These are phyloP conservation scores for Ophiosphaerella herpotricha DNA, from an alignment of 2,329 filamentous ascomycete genomes.

Conservation along the genomic window DNA sequence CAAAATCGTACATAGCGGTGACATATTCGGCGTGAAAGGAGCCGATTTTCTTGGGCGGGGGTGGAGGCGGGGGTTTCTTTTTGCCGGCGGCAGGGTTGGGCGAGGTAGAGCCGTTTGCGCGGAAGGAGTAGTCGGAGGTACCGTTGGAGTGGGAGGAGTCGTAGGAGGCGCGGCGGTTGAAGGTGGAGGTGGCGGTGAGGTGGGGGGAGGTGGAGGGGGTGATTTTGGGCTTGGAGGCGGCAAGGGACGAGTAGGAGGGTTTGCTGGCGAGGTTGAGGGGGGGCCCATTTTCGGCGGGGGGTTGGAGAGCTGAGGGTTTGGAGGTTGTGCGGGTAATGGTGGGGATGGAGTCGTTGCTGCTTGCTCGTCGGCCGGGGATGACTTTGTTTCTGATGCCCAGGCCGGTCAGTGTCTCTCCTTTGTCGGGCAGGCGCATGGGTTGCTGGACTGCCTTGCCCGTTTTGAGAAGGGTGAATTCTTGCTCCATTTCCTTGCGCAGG, in stretches of 20 bases:
- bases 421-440: slow-evolving; percentile 57
- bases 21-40: slow-evolving; percentile 62
- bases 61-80: slow-evolving; percentile 75
- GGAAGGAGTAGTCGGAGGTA: slow-evolving; percentile 23
- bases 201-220: slow-evolving; percentile 34
- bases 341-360: slow-evolving; percentile 44
- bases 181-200: slow-evolving; percentile 37
- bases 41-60: slow-evolving; percentile 64
- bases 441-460: slow-evolving; percentile 69
- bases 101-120: slow-evolving; percentile 38
- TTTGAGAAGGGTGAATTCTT: slow-evolving; percentile 63
- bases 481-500: slow-evolving; percentile 69
- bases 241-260: slow-evolving; percentile 42
- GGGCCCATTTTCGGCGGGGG: slow-evolving; percentile 32
- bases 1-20: slow-evolving; percentile 76
- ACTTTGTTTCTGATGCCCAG: slow-evolving; percentile 54
- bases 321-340: slow-evolving; percentile 35
- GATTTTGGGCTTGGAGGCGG: slow-evolving; percentile 39
- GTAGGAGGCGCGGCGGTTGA: slow-evolving; percentile 38
- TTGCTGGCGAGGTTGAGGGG: slow-evolving; percentile 38
- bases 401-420: slow-evolving; percentile 52
- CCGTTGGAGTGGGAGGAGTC: slow-evolving; percentile 36
- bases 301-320: slow-evolving; percentile 29
- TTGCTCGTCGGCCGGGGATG: slow-evolving; percentile 32
- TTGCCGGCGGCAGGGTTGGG: slow-evolving; percentile 57